These are phyloP conservation scores for Pythium diclinum DNA, from an alignment of 352 stramenopile genomes.

Conservation along the genomic window DNA sequence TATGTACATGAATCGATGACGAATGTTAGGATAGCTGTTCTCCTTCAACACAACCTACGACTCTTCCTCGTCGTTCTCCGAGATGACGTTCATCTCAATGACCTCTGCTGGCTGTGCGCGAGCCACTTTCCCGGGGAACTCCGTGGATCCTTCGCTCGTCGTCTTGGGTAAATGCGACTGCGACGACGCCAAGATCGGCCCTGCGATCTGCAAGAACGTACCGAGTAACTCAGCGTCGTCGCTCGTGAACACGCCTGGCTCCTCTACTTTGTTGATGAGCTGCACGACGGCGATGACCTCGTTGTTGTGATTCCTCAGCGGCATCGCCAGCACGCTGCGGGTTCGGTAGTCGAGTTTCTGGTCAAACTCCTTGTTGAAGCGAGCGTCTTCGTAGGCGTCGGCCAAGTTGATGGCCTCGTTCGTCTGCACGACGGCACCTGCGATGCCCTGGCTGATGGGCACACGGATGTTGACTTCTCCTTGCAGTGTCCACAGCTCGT, in stretches of 20 bases:
- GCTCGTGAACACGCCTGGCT: conserved; percentile 64
- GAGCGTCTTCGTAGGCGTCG: conserved; percentile 84
- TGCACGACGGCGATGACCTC: conserved; percentile 87
- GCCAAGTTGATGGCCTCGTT: conserved; percentile 79
- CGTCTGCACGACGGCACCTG: conserved; percentile 62
- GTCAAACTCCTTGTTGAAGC: conserved; percentile 90
- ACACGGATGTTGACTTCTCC: conserved; percentile 88
- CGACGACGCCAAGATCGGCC: conserved; percentile 84
- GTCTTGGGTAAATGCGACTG: conserved; percentile 69
- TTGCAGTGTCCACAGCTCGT: conserved; percentile 90
- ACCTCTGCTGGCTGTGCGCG: conserved; percentile 38
- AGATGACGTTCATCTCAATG: conserved; percentile 82
- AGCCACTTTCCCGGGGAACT: conserved; percentile 57
- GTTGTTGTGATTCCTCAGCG: conserved; percentile 65
- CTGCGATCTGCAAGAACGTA: conserved; percentile 87
- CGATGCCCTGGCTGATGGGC: conserved; percentile 83
- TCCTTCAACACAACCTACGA: conserved; percentile 10
- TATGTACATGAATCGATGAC: conserved; percentile 1
- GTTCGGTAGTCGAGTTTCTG: conserved; percentile 87
- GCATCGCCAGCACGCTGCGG: conserved; percentile 85
- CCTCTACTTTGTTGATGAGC: conserved; percentile 86
- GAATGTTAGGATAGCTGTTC: not conserved
- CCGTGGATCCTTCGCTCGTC: conserved; percentile 47
- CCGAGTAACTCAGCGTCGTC: conserved; percentile 87
- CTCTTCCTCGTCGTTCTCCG: conserved; percentile 76